Base-by-base conservation (phyloP, 257 asterid species). In the Verbena officinalis region DNA sequence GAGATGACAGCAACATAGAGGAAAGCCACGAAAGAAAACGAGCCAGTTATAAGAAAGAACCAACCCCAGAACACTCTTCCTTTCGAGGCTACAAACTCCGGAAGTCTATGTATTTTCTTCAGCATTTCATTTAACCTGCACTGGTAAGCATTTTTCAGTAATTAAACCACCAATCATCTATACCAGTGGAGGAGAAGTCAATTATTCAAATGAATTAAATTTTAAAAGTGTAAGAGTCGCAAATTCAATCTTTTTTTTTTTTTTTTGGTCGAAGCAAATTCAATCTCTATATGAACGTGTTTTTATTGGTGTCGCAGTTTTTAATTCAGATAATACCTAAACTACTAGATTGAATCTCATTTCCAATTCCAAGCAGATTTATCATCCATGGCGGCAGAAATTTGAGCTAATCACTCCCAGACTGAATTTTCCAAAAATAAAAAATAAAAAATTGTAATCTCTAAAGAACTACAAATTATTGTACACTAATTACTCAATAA, bases 1-100 rank as follows among this genome's bases (percentile, higher is more conserved):
- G 93, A 82, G 38, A 84, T 67, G 17, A 83, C 68, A 50, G 95
- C 84, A 64, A 81, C 81, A 31, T 78, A 83, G 42, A 85, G 39
- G 55, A 81, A 81, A 15, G 69, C 75, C 54, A 57, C 31, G 45
- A 81, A 80, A 17, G 72, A 79, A 46, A 77, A 30, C 6, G 80
- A 70, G 49, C 93, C 93, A 44, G 49, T 17, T 55, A 77, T 40
- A 19, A 85, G 51, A 71, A 80, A 77, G 55, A 71, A 73, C 87
- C 86, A 84, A 27, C 81, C 83, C 81, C 90, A 81, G 7, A 82
- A 63, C 33, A 56, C 75, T 60, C 74, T 75, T 59, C 71, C 73
- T 46, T 69, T 68, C 3, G 82, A 72, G 27, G 73, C 77, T 34
- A 59, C 69, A 62, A 77, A 50, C 55, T 43, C 44, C 4, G 59